These are phyloP conservation scores for Auricularia sp. DNA, from an alignment of 768 basidiomycete species.

Conservation along the genomic window DNA sequence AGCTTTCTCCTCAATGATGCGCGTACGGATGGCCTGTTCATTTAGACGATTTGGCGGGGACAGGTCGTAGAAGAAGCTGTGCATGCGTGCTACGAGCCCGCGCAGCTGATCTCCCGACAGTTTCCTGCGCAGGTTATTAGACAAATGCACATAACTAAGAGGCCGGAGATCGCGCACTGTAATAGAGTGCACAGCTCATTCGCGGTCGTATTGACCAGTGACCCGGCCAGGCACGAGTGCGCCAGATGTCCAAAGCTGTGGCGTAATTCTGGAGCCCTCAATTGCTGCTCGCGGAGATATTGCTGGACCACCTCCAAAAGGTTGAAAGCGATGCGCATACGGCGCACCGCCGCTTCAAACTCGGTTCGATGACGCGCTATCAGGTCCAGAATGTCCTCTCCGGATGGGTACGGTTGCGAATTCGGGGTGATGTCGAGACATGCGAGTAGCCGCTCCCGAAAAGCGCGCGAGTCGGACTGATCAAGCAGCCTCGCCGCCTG, in stretches of 20 bases:
- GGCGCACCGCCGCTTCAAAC: conserved; percentile 23
- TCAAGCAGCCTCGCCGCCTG: neutral
- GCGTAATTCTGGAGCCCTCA: conserved; percentile 34
- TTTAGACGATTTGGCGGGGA: conserved; percentile 19
- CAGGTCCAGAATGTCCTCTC: conserved; percentile 17
- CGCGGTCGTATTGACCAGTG: conserved; percentile 27
- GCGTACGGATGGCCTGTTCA: neutral
- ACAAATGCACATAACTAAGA: neutral
- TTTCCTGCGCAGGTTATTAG: conserved; percentile 25
- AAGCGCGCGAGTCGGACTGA: neutral
- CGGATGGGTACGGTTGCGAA: neutral
- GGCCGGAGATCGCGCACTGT: conserved; percentile 28
- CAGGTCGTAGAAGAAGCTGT: conserved; percentile 27
- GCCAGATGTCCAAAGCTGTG: conserved; percentile 29
- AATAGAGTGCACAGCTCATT: conserved; percentile 37
- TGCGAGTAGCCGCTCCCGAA: neutral
- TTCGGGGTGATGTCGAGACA: neutral
- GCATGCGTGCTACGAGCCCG: conserved; percentile 28
- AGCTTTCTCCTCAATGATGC: neutral
- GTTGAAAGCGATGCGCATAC: conserved; percentile 38
- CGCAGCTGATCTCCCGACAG: conserved; percentile 25
- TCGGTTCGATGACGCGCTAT: conserved; percentile 29
- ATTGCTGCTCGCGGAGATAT: conserved; percentile 25
- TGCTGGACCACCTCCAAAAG: conserved; percentile 34
- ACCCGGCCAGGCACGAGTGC: conserved; percentile 35